Base-by-base conservation (phyloP, 1,139 yeast species). In the Candida tetrigidarum region DNA sequence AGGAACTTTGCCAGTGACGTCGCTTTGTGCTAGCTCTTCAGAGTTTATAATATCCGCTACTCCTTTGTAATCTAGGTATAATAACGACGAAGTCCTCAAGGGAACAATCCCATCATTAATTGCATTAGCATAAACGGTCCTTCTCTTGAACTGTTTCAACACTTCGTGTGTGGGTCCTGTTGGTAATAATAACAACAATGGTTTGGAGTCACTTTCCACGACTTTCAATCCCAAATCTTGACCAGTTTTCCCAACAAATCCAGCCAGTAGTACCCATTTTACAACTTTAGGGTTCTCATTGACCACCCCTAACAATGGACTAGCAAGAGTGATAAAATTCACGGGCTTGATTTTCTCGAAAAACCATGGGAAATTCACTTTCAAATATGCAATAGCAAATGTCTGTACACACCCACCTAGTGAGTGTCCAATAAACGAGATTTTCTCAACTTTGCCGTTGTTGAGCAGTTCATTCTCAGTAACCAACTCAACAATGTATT, bases 21-120 rank as follows among this genome's bases (percentile, higher is more conserved):
- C 49, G 20, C 37, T 45, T 9, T 41, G 20, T 10, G 23, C 27
- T 10, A 32, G 7, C 9, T 49, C 49, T 28, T 45, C 43, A 4
- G 55, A 45, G 38, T 55, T 53, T 12, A 63, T 50, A 81, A 89
- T 62, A 77, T 80, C 52, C 43, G 58, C 50, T n/a, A 74, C 52
- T 0, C 72, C 78, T 43, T 66, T 64, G 48, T 72, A 69, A 53
- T 80, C 97, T 14, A 93, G 64, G 57, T 83, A 93, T 22, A 92
- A 66, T 45, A 93, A 66, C 0, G 96, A 86, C 0, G 96, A 82
- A 0, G 99, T 91, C 45, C 97, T 72, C 39, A 93, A 69, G 0
- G 99, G 98, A 0, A 93, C 99, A 45, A 93, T 91, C 0, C 98
- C 99, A 62, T 89, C 97, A 58, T 87, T 83, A n/a, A 84, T 71